A percentile compares a stretch with the other conserved stretches of the same genome.
These are phyloP conservation scores for Hypomyces perniciosus DNA, from an alignment of 2,329 filamentous ascomycete species.

Conservation along the genomic window DNA sequence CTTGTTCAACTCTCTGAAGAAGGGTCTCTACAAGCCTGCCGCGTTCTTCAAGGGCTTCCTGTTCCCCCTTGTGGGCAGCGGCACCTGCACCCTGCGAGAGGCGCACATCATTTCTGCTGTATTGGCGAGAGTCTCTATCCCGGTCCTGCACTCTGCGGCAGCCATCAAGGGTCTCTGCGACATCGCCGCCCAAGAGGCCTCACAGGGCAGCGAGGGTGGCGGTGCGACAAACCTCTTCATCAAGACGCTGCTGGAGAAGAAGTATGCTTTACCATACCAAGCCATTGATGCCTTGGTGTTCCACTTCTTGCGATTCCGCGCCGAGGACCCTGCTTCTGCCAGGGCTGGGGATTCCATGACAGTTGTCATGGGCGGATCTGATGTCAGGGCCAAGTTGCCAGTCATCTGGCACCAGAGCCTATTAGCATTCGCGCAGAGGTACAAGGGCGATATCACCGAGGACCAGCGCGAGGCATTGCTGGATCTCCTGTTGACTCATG, in stretches of 20 bases:
- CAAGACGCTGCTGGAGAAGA: slow-evolving; percentile 88
- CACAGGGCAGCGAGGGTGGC: slow-evolving; percentile 74
- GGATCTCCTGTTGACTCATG: slow-evolving; percentile 76
- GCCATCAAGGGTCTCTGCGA: slow-evolving; percentile 90
- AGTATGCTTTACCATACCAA: slow-evolving; percentile 91
- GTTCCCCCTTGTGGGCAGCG: slow-evolving; percentile 79
- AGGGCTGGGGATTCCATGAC: slow-evolving; percentile 50
- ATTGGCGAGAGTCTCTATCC: slow-evolving; percentile 76
- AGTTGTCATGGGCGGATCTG: slow-evolving; percentile 37
- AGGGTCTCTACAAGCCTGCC: slow-evolving; percentile 85
- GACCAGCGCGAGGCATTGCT: slow-evolving; percentile 88
- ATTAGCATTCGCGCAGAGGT: slow-evolving; percentile 86
- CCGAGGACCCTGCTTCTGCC: slow-evolving; percentile 54
- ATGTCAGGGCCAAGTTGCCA: slow-evolving; percentile 61
- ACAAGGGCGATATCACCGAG: slow-evolving; percentile 93
- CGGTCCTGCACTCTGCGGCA: slow-evolving; percentile 85
- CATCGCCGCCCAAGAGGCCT: slow-evolving; percentile 85
- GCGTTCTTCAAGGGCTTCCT: slow-evolving; percentile 96
- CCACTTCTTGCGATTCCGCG: slow-evolving; percentile 88
- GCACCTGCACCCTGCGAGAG: slow-evolving; percentile 87
- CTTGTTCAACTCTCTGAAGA: slow-evolving; percentile 87
- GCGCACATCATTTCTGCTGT: slow-evolving; percentile 88
- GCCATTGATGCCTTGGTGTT: slow-evolving; percentile 93
- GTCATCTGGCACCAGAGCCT: slow-evolving; percentile 96
- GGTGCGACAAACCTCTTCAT: slow-evolving; percentile 95